Percentiles rank a stretch among this genome's conserved stretches.
Evolutionary conservation across 148 eudicot species (phyloP).

Genomic region (Rhododendron griersonianum): DNA sequence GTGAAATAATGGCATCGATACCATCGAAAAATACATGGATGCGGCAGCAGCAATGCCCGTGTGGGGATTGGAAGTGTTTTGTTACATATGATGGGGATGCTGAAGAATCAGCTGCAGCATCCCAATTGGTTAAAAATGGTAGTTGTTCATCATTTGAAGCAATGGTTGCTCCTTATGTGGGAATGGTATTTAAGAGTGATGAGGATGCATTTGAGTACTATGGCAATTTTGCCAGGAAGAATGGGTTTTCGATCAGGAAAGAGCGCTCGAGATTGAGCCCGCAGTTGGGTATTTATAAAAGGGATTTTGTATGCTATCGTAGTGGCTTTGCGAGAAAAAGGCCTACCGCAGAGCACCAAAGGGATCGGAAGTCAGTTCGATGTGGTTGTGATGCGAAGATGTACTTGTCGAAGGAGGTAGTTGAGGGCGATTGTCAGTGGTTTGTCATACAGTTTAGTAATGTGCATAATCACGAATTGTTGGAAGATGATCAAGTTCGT

Average conservation of each 20-base stretch:
- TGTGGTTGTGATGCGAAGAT: conserved; percentile 55
- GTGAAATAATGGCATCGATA: conserved; percentile 20
- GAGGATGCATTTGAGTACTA: conserved; percentile 46
- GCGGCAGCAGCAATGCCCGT: conserved; percentile 43
- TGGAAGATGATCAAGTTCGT: conserved; percentile 40
- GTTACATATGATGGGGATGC: conserved; percentile 29
- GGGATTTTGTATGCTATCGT: conserved; percentile 50
- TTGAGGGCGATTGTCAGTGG: conserved; percentile 45
- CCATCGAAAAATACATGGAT: conserved; percentile 33
- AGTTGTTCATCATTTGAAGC: conserved; percentile 3
- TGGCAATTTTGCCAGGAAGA: conserved; percentile 42
- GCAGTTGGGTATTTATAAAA: conserved; percentile 43
- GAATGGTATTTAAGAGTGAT: conserved; percentile 42
- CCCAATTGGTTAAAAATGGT: conserved; percentile 17
- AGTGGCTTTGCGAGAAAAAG: conserved; percentile 42
- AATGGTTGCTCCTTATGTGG: conserved; percentile 46
- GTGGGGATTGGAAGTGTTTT: conserved; percentile 53
- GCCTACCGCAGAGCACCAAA: conserved; percentile 33
- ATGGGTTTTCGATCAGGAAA: conserved; percentile 47
- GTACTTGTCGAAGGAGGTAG: conserved; percentile 43
- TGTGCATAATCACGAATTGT: conserved; percentile 28
- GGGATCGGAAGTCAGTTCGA: conserved; percentile 45
- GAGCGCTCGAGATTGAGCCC: conserved; percentile 45
- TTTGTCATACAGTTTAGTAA: conserved; percentile 40
- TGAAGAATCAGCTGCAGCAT: conserved; percentile 9